Conservation (phyloP, 2,329 filamentous ascomycete genomes). For the Cercospora zeae-maydis region DNA sequence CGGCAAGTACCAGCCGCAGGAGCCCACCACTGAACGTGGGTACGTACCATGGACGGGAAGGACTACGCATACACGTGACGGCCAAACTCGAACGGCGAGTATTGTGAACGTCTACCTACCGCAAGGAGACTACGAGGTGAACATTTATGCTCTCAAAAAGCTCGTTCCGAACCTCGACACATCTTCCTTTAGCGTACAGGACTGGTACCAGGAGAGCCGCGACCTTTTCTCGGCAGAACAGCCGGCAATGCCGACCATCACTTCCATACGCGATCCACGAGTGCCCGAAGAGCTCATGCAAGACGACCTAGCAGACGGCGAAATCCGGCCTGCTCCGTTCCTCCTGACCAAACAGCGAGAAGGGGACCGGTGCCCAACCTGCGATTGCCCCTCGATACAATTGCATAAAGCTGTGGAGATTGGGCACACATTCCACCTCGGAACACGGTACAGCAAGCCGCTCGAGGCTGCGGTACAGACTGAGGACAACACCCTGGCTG, state of each 20-base stretch:
- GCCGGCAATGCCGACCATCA: not conserved
- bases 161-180: conserved; percentile 66
- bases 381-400: conserved; percentile 55
- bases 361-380: conserved; percentile 72
- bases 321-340: conserved; percentile 38
- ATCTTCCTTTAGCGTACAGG: conserved; percentile 2
- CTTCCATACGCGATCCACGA: conserved; percentile 17
- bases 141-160: conserved; percentile 63
- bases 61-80: not conserved
- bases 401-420: conserved; percentile 78
- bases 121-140: conserved; percentile 41
- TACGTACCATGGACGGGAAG: conserved; percentile 19
- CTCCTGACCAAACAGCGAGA: conserved; percentile 63
- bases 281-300: conserved; percentile 11
- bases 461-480: conserved; percentile 61
- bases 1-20: conserved; percentile 4
- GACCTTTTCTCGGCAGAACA: conserved; percentile 24
- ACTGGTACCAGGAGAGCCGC: conserved; percentile 36
- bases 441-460: conserved; percentile 78
- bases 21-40: not conserved
- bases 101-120: conserved; percentile 62
- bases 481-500: conserved; percentile 42
- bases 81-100: conserved; percentile 44
- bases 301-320: not conserved
- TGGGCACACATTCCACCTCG: conserved; percentile 92